A percentile compares a stretch with the other conserved stretches of the same genome.
Conservation (phyloP, 106 monocot genomes). For the Iris macrosiphon region DNA sequence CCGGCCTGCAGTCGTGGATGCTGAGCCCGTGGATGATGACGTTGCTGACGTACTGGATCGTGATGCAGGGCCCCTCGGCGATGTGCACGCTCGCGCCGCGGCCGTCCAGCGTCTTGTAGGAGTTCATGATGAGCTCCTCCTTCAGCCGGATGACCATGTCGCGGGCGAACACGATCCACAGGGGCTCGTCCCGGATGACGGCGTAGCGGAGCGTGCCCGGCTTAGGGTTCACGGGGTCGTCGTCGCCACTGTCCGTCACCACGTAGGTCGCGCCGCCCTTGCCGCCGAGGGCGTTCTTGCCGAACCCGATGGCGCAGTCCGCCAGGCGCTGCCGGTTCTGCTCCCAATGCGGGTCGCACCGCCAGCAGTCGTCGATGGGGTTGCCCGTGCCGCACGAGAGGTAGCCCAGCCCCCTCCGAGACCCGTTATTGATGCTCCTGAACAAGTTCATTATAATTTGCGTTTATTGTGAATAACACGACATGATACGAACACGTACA, state of each 20-base stretch:
- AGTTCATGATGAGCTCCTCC: conserved; percentile 14
- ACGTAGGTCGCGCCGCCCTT: conserved; percentile 5
- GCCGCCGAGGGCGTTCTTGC: conserved; percentile 10
- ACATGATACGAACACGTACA: background rate
- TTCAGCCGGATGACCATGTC: conserved; percentile 18
- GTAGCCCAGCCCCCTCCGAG: background rate
- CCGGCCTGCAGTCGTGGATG: conserved; percentile 14
- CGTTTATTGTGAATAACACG: background rate
- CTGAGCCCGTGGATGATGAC: conserved; percentile 13
- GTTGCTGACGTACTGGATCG: conserved; percentile 14
- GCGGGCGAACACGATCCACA: conserved; percentile 13
- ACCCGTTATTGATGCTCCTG: conserved; percentile 9
- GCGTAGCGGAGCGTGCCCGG: conserved; percentile 17
- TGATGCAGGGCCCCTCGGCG: conserved; percentile 16
- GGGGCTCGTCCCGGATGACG: conserved; percentile 13
- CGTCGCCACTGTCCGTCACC: conserved; percentile 9
- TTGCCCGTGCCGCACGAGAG: conserved; percentile 14
- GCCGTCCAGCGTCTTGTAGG: conserved; percentile 18
- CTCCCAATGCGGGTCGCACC: conserved; percentile 16
- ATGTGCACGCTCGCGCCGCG: conserved; percentile 16
- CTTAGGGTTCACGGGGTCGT: conserved; percentile 17
- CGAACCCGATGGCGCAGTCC: conserved; percentile 14
- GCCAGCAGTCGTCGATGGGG: conserved; percentile 22
- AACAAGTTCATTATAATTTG: background rate
- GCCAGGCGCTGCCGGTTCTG: conserved; percentile 15